Evolutionary conservation across 2,329 filamentous ascomycete genomes (phyloP).

Genomic region (Claviceps quebecensis): DNA sequence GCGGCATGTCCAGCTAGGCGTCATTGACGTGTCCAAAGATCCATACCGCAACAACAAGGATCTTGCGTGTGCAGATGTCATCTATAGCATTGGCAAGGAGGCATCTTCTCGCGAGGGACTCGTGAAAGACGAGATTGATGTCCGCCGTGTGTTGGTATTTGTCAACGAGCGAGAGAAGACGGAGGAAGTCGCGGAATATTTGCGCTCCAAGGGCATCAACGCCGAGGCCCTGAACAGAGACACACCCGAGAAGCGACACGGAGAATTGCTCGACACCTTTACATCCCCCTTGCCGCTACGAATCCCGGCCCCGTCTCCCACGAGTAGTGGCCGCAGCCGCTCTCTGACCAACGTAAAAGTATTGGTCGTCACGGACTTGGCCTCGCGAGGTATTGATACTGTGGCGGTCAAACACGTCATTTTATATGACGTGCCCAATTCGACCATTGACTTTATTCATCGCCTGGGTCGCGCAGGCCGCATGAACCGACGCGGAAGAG

Average conservation of each 20-base stretch:
- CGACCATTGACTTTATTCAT: slow-evolving; percentile 96
- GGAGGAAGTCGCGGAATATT: slow-evolving; percentile 63
- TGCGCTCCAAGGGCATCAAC: slow-evolving; percentile 75
- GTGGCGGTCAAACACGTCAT: slow-evolving; percentile 82
- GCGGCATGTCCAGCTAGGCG: slow-evolving; percentile 81
- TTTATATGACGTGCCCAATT: slow-evolving; percentile 94
- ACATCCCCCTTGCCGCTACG: slow-evolving; percentile 36
- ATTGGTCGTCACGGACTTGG: slow-evolving; percentile 85
- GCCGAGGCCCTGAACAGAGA: slow-evolving; percentile 77
- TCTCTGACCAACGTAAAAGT: slow-evolving; percentile 69
- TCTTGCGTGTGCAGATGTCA: slow-evolving; percentile 85
- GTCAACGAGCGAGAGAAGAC: slow-evolving; percentile 93
- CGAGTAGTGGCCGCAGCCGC: slow-evolving; percentile 25
- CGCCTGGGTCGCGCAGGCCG: slow-evolving; percentile 80
- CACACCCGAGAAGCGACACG: slow-evolving; percentile 61
- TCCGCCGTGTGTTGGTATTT: slow-evolving; percentile 84
- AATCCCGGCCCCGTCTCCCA: slow-evolving; percentile 13
- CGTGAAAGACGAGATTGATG: slow-evolving; percentile 42
- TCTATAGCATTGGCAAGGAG: slow-evolving; percentile 84
- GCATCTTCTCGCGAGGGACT: slow-evolving; percentile 42
- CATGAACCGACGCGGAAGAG: slow-evolving; percentile 81
- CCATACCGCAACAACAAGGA: slow-evolving; percentile 88
- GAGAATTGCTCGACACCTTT: slow-evolving; percentile 64
- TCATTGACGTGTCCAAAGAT: slow-evolving; percentile 83
- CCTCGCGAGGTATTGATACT: slow-evolving; percentile 87